phyloP scores from a whole-genome alignment of 805 yeast genomes.

The Candida arabinofermentans region DNA sequence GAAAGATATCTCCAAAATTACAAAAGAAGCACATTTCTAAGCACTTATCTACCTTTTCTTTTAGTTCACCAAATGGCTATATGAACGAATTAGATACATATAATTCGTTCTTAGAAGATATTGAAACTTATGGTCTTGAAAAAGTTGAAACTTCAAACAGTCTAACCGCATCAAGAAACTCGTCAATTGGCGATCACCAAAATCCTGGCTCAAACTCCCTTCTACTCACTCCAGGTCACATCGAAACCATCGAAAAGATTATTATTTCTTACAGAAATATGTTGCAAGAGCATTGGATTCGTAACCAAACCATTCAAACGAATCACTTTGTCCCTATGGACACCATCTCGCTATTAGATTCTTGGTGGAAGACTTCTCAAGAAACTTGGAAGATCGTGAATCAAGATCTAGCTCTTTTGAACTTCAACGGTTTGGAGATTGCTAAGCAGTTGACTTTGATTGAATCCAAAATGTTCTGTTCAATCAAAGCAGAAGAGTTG shows the following conservation, averaged over 20 bases:
- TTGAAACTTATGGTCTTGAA: constrained; percentile 29
- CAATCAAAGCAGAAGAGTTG: constrained; percentile 62
- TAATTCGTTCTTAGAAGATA: constrained; percentile 31
- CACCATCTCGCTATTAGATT: constrained; percentile 35
- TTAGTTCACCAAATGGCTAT: constrained; percentile 15
- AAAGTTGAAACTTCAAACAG: constrained; percentile 17
- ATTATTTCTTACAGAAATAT: constrained; percentile 51
- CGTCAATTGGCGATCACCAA: constrained; percentile 27
- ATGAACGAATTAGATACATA: constrained; percentile 28
- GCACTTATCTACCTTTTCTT: constrained; percentile 23
- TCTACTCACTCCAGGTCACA: constrained; percentile 35
- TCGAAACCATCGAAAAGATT: constrained; percentile 43
- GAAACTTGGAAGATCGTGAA: constrained; percentile 56
- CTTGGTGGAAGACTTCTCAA: constrained; percentile 49
- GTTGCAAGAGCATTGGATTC: constrained; percentile 45
- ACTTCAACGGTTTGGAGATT: constrained; percentile 65
- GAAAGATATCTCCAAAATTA: constrained; percentile 40
- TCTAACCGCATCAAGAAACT: constrained; percentile 13
- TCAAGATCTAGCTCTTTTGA: constrained; percentile 48
- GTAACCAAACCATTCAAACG: constrained; percentile 3
- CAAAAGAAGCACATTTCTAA: constrained; percentile 29
- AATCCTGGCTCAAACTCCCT: constrained; percentile 19
- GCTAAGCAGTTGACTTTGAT: constrained; percentile 75
- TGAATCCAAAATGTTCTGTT: constrained; percentile 63
- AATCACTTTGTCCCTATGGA: constrained; percentile 24